Evolutionary conservation across 106 monocot species (phyloP), one percentile per base, ranked within the genome.

Genomic region (Alisma plantagoaquatica): DNA sequence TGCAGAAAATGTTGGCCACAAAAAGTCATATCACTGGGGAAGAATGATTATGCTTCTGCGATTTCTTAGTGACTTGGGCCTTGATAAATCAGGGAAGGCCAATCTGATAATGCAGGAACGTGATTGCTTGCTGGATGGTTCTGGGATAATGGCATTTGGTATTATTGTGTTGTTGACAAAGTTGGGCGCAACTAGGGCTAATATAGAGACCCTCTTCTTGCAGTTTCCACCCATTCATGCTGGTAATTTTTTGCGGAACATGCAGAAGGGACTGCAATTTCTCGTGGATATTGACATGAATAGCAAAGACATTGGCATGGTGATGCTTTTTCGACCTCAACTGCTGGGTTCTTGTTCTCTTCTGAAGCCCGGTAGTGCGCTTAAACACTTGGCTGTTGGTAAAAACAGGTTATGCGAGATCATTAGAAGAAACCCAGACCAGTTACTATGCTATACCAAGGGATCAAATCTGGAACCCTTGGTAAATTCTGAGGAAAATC

Each of bases 361-460:
- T 29, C 72, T 70, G 46, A 81, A 55, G 14, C 46, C 77, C 15
- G 56, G 47, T 23, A 77, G 66, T 50, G 55, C 84, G 25, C 18
- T 65, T 15, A 49, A 56, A 3, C 11, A 29, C 22, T 51, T 80
- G 35, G 35, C 47, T 27, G 33, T 54, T n/a, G 57, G 70, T n/a
- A 59, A 35, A 8, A 75, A 55, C 54, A 57, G 71, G 10, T 52
- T 91, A 33, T 63, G 80, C 35, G 58, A 25, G 45, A 72, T 80
- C 5, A 63, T 91, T 53, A 72, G 63, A 38, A 63, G 74, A 20
- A 75, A 84, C 53, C 90, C 90, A 16, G 23, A 65, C 33, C 65
- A 75, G 29, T 56, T 91, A 35, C 51, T 60, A 56, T 65, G 66
- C 11, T 84, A 53, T 52, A 51, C 59, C 20, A 46, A 52, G 12